Evolutionary conservation across 2,329 filamentous ascomycete genomes (phyloP), one percentile per base, ranked within the genome.

Genomic region (Thermoascus crustaceus): DNA sequence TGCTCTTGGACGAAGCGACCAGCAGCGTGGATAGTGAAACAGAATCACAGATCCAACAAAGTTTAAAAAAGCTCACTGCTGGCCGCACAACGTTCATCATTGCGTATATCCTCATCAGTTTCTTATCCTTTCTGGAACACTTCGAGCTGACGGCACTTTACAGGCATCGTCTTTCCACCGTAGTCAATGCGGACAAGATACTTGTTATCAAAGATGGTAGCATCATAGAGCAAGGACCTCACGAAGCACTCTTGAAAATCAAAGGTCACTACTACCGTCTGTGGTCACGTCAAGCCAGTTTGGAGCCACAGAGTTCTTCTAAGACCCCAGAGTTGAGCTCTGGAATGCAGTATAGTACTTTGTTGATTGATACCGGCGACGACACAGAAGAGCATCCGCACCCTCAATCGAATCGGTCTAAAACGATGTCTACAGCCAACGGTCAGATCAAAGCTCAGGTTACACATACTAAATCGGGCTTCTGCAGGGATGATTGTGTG

Each of bases 181-280:
- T 83, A 34, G 75, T 78, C 64, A 79, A 79, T 43, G 78, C 79
- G 2, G 77, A 83, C 46, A 67, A 70, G 16, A 82, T 83, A 40
- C 69, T 82, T 34, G 80, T 83, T 7, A 68, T 84, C 29, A 68
- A 73, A 27, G 67, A 76, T 34, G 80, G 80, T 7, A 63, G 71
- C 43, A 69, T 83, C 32, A 65, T 75, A n/a, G 78, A 83, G 50
- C 67, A 75, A 45, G 80, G 80, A 6, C 71, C 58, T 24, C 80
- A 83, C 39, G 66, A 73, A 4, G 68, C 75, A 14, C 59, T 83
- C 13, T 65, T 83, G 32, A 57, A 63, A 7, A 59, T 66, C n/a
- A 64, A 70, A 5, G 78, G 79, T 2, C 72, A 74, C 58, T 84
- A 82, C 46, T 69, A 72, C 16, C 71, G 75, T 34, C 58, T 83